phyloP scores from a whole-genome alignment of 495 filamentous ascomycete species.

The Penicillium antarcticum region DNA sequence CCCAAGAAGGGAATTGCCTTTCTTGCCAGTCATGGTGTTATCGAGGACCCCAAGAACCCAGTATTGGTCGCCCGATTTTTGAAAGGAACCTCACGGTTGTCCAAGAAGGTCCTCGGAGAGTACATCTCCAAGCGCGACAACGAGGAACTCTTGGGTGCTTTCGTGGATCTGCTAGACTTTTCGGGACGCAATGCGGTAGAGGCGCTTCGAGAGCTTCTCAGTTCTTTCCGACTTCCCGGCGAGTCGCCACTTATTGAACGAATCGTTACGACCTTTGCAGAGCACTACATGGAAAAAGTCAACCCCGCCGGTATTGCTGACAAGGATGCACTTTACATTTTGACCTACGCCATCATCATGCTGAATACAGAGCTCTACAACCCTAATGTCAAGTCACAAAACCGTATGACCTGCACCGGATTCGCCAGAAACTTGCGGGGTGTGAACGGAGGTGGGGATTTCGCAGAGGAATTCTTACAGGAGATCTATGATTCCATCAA shows the following conservation, averaged over 20 bases:
- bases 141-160: conserved; percentile 74
- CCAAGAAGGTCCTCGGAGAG: conserved; percentile 88
- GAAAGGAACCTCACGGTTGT: conserved; percentile 78
- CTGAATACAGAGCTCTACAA: conserved; percentile 94
- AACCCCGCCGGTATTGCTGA: conserved; percentile 75
- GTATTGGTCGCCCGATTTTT: conserved; percentile 75
- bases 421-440: conserved; percentile 88
- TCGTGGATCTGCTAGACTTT: conserved; percentile 85
- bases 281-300: conserved; percentile 75
- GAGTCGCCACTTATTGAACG: conserved; percentile 91
- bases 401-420: conserved; percentile 76
- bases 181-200: conserved; percentile 82
- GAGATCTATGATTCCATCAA: conserved; percentile 90
- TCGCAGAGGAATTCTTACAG: conserved; percentile 79
- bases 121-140: conserved; percentile 89
- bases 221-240: conserved; percentile 91
- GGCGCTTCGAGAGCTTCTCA: conserved; percentile 79
- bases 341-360: conserved; percentile 96
- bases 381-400: conserved; percentile 76
- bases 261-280: conserved; percentile 81
- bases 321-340: conserved; percentile 83
- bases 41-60: conserved; percentile 70
- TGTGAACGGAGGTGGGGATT: conserved; percentile 82
- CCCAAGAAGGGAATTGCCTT: conserved; percentile 88
- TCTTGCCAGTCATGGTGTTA: conserved; percentile 78